Base-by-base conservation (phyloP, 164 flowering plant genomes). In the Sedum album region DNA sequence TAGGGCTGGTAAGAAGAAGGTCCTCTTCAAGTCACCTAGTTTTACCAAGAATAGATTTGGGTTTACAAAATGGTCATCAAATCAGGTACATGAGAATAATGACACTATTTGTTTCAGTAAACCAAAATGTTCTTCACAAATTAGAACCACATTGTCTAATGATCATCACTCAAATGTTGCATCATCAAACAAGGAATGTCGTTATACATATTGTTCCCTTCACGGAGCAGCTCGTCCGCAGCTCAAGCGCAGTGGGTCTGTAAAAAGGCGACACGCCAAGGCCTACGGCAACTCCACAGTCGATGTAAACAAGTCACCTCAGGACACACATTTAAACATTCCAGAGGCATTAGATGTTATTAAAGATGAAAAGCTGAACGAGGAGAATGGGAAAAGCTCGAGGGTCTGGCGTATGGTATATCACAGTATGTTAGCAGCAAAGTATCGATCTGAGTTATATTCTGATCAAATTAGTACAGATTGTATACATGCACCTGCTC, bases 151-250 rank as follows among this genome's bases (percentile, higher is more conserved):
- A n/a, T n/a, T n/a, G n/a, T n/a, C n/a, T n/a, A n/a, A n/a, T n/a
- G n/a, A n/a, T n/a, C n/a, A n/a, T n/a, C n/a, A n/a, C n/a, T n/a
- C n/a, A n/a, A n/a, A n/a, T n/a, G n/a, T n/a, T n/a, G n/a, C n/a
- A n/a, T 55, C 31, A 25, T 55, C 60, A 5, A 53, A 53, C 28
- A 61, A 63, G 77, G 84, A 84, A 44, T 94, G 97, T 74, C 81
- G 87, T 2, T 94, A 84, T 71, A 83, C 75, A 31, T 93, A 91
- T 65, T 94, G 99, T 73, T 89, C 92, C 66, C 84, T 91, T 63
- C 86, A 91, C 66, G 92, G 93, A 30, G 89, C 80, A 65, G 80
- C 61, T 38, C 85, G 61, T 20, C 90, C 91, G 35, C 86, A 89
- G 1, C 46, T 83, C 67, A 88, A 85, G 79, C 83, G 73, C 21